Evolutionary conservation across 2,329 filamentous ascomycete genomes (phyloP).

Genomic region (Arthrobotrys entomopaga): DNA sequence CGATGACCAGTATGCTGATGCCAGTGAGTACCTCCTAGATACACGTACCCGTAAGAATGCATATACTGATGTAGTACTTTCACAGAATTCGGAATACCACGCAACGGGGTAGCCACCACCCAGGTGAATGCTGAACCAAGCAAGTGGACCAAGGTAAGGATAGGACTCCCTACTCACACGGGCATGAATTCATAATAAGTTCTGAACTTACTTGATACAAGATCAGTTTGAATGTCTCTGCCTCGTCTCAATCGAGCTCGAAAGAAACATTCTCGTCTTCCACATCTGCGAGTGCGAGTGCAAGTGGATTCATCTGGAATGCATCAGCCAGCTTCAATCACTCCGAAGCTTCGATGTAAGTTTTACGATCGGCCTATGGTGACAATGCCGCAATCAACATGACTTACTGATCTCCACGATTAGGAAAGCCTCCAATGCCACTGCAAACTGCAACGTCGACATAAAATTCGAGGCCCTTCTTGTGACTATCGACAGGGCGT

Average conservation of each 20-base stretch:
- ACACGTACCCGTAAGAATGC: conserved; percentile 18
- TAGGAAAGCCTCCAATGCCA: conserved; percentile 25
- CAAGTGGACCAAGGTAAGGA: conserved; percentile 29
- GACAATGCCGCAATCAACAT: conserved; percentile 21
- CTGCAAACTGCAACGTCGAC: conserved; percentile 24
- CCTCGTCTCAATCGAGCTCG: conserved; percentile 25
- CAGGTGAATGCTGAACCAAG: conserved; percentile 23
- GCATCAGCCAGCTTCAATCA: conserved; percentile 28
- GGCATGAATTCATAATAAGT: conserved; percentile 25
- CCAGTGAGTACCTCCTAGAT: conserved; percentile 26
- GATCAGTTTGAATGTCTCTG: conserved; percentile 22
- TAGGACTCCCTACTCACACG: conserved; percentile 11
- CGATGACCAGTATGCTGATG: conserved; percentile 25
- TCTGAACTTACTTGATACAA: conserved; percentile 17
- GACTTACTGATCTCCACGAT: conserved; percentile 26
- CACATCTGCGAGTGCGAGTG: conserved; percentile 23
- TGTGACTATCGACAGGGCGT: conserved; percentile 35
- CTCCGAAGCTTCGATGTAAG: conserved; percentile 26
- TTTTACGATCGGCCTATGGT: conserved; percentile 23
- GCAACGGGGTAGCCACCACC: conserved; percentile 23
- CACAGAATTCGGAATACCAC: conserved; percentile 29
- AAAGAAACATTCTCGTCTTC: conserved; percentile 22
- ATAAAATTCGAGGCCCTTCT: conserved; percentile 25
- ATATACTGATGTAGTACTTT: conserved; percentile 19
- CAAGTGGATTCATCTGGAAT: conserved; percentile 19